Evolutionary conservation across 345 rosid genomes (phyloP), one percentile per base, ranked within the genome.

Genomic region (Boechera divaricarpa): DNA sequence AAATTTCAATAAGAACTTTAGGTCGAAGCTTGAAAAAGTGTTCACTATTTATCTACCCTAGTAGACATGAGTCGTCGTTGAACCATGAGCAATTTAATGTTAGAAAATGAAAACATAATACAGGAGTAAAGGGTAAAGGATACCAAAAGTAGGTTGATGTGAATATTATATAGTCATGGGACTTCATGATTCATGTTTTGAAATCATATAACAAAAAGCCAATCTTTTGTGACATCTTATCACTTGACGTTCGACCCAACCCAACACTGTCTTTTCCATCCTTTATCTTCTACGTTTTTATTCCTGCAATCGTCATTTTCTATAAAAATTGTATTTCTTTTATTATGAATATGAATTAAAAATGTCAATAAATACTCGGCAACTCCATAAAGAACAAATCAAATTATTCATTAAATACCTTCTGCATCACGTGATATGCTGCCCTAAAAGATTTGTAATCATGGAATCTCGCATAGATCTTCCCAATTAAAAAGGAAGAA

Each of bases 191-290:
- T 77, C 48, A 11, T 72, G 56, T 78, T 78, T 78, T 78, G 77
- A 72, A 78, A 52, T 57, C 73, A 72, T 49, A 66, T 57, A 38
- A 31, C 77, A 71, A 57, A 72, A 78, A 64, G 72, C 77, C 73
- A 52, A 78, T 51, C 53, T 78, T 72, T 65, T 71, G 67, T 65
- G 81, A 71, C 81, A 78, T 65, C 77, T 10, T 65, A 48, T 78
- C 81, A 72, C 63, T 57, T 65, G 81, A 78, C 69, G 49, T 78
- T 72, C 63, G 63, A 72, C 77, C 81, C 81, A 78, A 78, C 73
- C 73, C 73, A 78, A 78, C 73, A 72, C 69, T 58, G 81, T 72
- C 81, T 21, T 49, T 72, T 65, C 68, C 32, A n/a, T 41, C 45
- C 47, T 57, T 63, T 77, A 70, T 63, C 16, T 10, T 69, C 65